Conservation (phyloP, 2,329 filamentous ascomycete genomes). For the Penicillium sp. region DNA sequence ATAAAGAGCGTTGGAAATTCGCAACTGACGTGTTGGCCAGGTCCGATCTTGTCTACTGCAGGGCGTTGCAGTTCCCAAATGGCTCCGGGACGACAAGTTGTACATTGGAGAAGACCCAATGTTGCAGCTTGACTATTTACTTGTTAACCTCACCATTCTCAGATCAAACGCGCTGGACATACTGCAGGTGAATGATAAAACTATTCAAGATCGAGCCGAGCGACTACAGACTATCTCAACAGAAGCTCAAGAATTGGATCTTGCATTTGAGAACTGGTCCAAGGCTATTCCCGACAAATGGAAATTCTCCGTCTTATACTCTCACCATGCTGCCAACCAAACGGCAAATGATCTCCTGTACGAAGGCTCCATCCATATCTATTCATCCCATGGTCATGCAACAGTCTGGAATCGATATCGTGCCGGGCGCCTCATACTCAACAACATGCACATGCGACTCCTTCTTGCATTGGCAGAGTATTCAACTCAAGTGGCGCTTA, state of each 20-base stretch:
- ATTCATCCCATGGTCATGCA: conserved; percentile 21
- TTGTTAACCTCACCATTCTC: not conserved
- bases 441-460: conserved; percentile 17
- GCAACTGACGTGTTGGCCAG: conserved; percentile 3
- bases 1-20: no score
- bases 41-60: not conserved
- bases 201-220: no score
- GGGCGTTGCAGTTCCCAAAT: not conserved
- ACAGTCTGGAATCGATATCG: conserved; percentile 24
- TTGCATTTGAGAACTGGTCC: conserved; percentile 2
- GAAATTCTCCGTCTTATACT: conserved; percentile 11
- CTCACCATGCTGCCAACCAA: not conserved
- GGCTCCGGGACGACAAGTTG: not conserved
- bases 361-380: conserved; percentile 4
- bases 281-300: not conserved
- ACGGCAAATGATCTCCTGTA: not conserved
- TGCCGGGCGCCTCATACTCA: conserved; percentile 19
- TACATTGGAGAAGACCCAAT: conserved; percentile 2
- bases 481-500: not conserved
- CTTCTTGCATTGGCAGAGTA: not conserved
- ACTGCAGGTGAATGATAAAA: no score
- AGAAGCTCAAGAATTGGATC: not conserved
- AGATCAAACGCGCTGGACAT: no score
- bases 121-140: not conserved
- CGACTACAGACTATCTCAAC: not conserved